These are phyloP conservation scores for Huntiella savannae DNA, from an alignment of 2,329 filamentous ascomycete species.

Conservation along the genomic window DNA sequence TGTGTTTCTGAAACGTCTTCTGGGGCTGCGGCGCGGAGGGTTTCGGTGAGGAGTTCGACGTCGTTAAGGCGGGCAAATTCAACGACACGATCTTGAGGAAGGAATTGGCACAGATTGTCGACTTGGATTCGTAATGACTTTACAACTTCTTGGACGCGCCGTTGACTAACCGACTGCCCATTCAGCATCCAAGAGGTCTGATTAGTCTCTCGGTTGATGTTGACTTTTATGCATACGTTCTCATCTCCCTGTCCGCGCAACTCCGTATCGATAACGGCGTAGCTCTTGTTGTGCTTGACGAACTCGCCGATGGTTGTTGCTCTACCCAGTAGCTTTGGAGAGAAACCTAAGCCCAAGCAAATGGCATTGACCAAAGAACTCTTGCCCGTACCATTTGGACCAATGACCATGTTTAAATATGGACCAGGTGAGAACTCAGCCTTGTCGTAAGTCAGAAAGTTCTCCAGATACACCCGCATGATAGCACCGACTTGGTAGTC, in stretches of 20 bases:
- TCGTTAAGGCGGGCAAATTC: constrained; percentile 78
- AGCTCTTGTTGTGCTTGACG: constrained; percentile 69
- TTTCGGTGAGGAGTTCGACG: constrained; percentile 65
- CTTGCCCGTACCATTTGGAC: constrained; percentile 96
- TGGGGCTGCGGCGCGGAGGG: constrained; percentile 71
- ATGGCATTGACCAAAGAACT: constrained; percentile 95
- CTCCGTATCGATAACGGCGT: constrained; percentile 79
- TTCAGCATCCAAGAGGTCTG: constrained; percentile 64
- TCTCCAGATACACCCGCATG: constrained; percentile 62
- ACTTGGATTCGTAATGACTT: constrained; percentile 72
- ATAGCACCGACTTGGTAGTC: constrained; percentile 61
- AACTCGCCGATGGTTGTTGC: constrained; percentile 75
- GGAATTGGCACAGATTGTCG: constrained; percentile 92
- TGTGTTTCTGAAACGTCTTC: constrained; percentile 67
- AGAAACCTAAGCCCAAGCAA: constrained; percentile 76
- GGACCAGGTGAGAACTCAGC: constrained; percentile 85
- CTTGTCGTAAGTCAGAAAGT: constrained; percentile 89
- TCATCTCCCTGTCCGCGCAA: constrained; percentile 42
- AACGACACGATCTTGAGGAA: constrained; percentile 88
- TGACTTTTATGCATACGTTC: constrained; percentile 58
- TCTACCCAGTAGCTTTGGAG: constrained; percentile 63
- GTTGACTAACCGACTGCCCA: constrained; percentile 40
- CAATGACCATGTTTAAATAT: constrained; percentile 94
- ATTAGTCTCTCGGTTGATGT: constrained; percentile 68
- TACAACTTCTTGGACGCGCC: constrained; percentile 47